These are phyloP conservation scores for Blastocladiella emersonii DNA, from an alignment of 371 early-diverging fungal species.

Conservation along the genomic window DNA sequence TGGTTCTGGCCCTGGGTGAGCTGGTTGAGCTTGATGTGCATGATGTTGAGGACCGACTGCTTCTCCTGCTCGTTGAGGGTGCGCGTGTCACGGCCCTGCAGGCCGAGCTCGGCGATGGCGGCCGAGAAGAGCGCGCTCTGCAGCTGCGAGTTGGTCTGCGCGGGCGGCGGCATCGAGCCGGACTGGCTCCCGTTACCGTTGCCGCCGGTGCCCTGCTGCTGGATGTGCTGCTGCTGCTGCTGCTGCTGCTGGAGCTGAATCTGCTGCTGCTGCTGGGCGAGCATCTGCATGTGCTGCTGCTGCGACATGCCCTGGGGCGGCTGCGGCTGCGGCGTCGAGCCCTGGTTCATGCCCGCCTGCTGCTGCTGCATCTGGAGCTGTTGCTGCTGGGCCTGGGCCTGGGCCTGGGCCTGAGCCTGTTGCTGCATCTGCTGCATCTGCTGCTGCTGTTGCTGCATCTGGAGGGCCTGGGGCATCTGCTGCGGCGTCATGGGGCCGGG, in stretches of 20 bases:
- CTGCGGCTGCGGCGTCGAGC: not conserved
- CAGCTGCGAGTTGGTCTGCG: too few species aligned
- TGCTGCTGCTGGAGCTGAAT: too few species aligned
- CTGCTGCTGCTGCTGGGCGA: too few species aligned
- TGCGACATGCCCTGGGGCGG: not conserved
- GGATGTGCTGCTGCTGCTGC: too few species aligned
- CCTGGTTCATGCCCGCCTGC: not conserved
- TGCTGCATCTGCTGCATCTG: conserved; percentile 9
- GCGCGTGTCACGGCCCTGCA: not conserved
- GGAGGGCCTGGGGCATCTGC: not conserved
- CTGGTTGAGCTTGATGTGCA: not conserved
- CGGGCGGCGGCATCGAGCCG: too few species aligned
- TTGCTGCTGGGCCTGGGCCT: too few species aligned
- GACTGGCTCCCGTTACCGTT: too few species aligned
- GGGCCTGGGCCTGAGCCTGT: not conserved
- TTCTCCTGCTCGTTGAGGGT: not conserved
- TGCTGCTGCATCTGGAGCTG: not conserved
- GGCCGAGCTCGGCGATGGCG: not conserved
- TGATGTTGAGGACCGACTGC: not conserved
- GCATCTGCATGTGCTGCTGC: not conserved
- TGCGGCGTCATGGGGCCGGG: not conserved
- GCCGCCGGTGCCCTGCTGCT: too few species aligned
- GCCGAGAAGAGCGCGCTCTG: not conserved
- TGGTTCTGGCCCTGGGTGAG: not conserved
- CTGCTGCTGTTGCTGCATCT: conserved; percentile 12